Base-by-base conservation (phyloP, 148 eudicot genomes). In the Rhododendron williamsianum region DNA sequence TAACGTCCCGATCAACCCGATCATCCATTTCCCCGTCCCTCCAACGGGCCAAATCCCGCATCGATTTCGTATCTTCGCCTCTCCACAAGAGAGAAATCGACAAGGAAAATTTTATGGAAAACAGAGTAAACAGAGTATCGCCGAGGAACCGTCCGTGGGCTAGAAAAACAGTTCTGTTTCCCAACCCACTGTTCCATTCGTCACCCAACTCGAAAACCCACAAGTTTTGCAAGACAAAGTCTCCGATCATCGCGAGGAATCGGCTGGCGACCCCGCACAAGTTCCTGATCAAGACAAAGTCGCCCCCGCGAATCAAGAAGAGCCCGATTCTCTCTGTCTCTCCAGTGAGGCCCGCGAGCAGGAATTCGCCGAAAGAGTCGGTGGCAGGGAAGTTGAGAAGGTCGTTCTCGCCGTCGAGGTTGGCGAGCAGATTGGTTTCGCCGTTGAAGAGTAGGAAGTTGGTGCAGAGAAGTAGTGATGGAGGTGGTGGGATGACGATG, bases 101-200 rank as follows among this genome's bases (percentile, higher is more conserved):
- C 71, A 91, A 90, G 85, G 94, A 90, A 78, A 93, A 84, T 54
- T 82, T 89, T 48, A 73, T 89, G 54, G 91, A 96, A 2, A 97
- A 93, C 83, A 93, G 93, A 76, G 91, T 96, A 2, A 97, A 94
- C 83, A 93, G 94, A 76, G 98, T 97, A 25, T 97, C 99, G 21
- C 98, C 99, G 65, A 97, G 91, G 56, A 88, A 94, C 80, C 91
- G 90, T 83, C 99, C 99, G 35, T 97, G 99, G 99, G 96, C 90
- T 69, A 92, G 87, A 83, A 97, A 97, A 84, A 87, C 99, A 1
- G 98, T 97, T 0, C 92, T 97, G 33, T 97, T 97, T 41, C 98
- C 99, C 6, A 95, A 95, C 85, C 98, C 98, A 46, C 69, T 94
- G 87, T 97, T 93, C 80, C 93, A 92, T 86, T 90, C 94, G 45